Evolutionary conservation across 2,329 filamentous ascomycete species (phyloP).

Genomic region (Ilyonectria destructans): DNA sequence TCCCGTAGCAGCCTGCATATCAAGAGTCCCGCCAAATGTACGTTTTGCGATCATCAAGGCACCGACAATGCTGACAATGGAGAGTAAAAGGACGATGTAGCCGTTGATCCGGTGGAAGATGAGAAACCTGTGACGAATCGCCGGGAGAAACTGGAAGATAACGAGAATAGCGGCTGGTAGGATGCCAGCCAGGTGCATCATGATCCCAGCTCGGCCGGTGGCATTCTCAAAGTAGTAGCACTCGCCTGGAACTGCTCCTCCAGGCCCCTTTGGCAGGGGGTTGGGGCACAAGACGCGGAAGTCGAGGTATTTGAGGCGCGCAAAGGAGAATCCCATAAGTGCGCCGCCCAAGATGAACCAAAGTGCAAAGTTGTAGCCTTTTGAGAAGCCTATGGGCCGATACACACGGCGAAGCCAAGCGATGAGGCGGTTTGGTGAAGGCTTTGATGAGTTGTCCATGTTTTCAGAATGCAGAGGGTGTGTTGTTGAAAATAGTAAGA

Average conservation of each 20-base stretch:
- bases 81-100: constrained; percentile 68
- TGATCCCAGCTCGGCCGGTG: constrained; percentile 56
- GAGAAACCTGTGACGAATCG: constrained; percentile 63
- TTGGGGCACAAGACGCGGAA: constrained; percentile 53
- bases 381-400: constrained; percentile 68
- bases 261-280: constrained; percentile 23
- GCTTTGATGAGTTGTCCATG: constrained; percentile 19
- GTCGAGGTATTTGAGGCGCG: constrained; percentile 47
- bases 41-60: constrained; percentile 68
- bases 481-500: background rate
- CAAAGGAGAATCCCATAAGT: constrained; percentile 42
- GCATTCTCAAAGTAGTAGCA: constrained; percentile 58
- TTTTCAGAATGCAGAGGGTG: background rate
- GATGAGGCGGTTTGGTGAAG: background rate
- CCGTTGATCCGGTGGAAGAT: constrained; percentile 75
- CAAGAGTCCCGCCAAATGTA: constrained; percentile 69
- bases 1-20: constrained; percentile 63
- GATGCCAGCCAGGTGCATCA: constrained; percentile 63
- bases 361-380: constrained; percentile 71
- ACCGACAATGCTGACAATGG: constrained; percentile 62
- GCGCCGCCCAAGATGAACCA: constrained; percentile 66
- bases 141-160: constrained; percentile 66
- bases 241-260: constrained; percentile 54
- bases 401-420: constrained; percentile 52
- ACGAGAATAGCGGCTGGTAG: constrained; percentile 63